Evolutionary conservation across 352 stramenopile genomes (phyloP), one percentile per base, ranked within the genome.

Genomic region (Pythium vanterpoolii): DNA sequence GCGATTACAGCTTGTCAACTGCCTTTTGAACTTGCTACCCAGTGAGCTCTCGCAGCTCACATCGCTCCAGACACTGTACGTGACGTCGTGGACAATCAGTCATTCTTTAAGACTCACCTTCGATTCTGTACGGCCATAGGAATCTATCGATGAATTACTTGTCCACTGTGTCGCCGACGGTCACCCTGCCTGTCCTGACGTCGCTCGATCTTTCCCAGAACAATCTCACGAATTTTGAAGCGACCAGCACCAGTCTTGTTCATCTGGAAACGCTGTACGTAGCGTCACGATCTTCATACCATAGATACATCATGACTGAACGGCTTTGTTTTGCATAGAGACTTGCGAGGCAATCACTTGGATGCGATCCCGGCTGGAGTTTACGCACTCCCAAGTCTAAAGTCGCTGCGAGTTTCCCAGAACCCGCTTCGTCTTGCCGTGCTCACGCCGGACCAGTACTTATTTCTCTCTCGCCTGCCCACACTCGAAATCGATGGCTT

Each of bases 71-170:
- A 31, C 46, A 19, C 30, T 63, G 56, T 63, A 51, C 24, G 56
- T n/a, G 38, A 18, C 13, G 8, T 2, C 5, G 5, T 1, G 5
- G 7, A 9, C 2, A 9, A 7, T 44, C 38, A 21, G 38, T n/a
- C 7, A 44, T 18, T 44, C 38, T 44, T 21, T 18, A n/a, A 44
- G 1, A 23, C n/a, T 21, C 38, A 21, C n/a, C 19, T 5, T 21
- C 19, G 14, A 2, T 44, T 21, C 14, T 7, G 19, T n/a, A n/a
- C n/a, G n/a, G 10, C 38, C 13, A n/a, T 18, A 60, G 53, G 53
- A 60, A 60, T 36, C 23, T 60, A 13, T 60, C 53, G 3, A 36
- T 42, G 27, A 60, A 60, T 30, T 53, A 34, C 18, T 18, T 60
- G n/a, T 24, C 53, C 4, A 45, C 6, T 16, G 31, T 60, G 14